These are phyloP conservation scores for Lunasporangiospora selenospora DNA, from an alignment of 192 early-diverging fungal species.

Conservation along the genomic window DNA sequence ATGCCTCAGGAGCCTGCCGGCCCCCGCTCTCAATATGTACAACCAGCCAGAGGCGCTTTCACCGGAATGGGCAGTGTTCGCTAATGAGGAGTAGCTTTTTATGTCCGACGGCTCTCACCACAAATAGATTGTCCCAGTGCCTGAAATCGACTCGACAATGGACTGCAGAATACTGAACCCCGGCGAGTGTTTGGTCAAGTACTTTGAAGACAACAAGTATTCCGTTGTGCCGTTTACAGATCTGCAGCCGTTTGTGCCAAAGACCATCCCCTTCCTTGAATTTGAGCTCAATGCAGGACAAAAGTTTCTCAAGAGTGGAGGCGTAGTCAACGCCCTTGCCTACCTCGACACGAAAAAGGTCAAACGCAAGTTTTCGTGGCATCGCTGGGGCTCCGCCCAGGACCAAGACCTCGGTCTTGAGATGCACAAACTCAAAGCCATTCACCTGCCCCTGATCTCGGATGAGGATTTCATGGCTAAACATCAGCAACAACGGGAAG, in stretches of 20 bases:
- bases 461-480: slow-evolving; percentile 17
- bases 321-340: slow-evolving; percentile 34
- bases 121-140: slow-evolving; percentile 44
- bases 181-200: slow-evolving; percentile 47
- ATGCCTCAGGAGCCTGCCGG: too few species aligned
- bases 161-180: slow-evolving; percentile 28
- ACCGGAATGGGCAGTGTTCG: too few species aligned
- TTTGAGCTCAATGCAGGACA: slow-evolving; percentile 34
- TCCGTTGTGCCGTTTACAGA: slow-evolving; percentile 38
- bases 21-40: too few species aligned
- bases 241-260: slow-evolving; percentile 42
- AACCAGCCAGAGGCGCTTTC: too few species aligned
- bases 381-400: slow-evolving; percentile 35
- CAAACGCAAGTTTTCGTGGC: slow-evolving; percentile 49
- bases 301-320: slow-evolving; percentile 47
- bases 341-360: slow-evolving; percentile 37
- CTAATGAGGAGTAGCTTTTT: too few species aligned
- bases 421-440: slow-evolving; percentile 25
- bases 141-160: slow-evolving; percentile 47
- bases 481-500: background rate
- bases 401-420: slow-evolving; percentile 33
- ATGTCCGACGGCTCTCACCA: too few species aligned
- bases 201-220: slow-evolving; percentile 49
- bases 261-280: slow-evolving; percentile 40
- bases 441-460: slow-evolving; percentile 29